Conservation (phyloP, 2,329 filamentous ascomycete species). For the Dichotomopilus funicola region DNA sequence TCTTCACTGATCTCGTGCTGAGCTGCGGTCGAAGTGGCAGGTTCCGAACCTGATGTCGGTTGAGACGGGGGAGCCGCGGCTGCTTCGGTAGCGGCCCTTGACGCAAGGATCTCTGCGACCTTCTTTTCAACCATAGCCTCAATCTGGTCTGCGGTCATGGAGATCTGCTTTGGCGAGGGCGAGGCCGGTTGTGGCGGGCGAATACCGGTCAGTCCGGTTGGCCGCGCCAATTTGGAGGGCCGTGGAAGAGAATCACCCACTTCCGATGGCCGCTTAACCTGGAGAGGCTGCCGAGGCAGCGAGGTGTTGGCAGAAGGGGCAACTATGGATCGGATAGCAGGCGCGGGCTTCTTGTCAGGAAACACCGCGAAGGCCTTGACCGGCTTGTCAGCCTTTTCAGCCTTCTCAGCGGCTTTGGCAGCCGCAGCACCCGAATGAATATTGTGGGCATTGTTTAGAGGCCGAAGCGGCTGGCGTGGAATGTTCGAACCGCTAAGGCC, state of each 20-base stretch:
- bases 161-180: constrained; percentile 28
- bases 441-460: constrained; percentile 70
- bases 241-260: constrained; percentile 28
- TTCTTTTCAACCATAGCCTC: constrained; percentile 91
- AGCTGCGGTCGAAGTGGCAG: constrained; percentile 21
- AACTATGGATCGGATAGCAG: constrained; percentile 25
- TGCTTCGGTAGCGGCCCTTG: constrained; percentile 52
- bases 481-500: constrained; percentile 36
- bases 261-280: constrained; percentile 37
- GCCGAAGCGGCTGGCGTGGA: constrained; percentile 69
- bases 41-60: constrained; percentile 27
- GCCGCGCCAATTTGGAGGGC: constrained; percentile 39
- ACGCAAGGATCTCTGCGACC: constrained; percentile 80
- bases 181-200: constrained; percentile 36
- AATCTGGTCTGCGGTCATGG: constrained; percentile 66
- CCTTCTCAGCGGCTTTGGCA: constrained; percentile 42
- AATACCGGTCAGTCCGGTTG: constrained; percentile 16
- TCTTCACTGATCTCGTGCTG: constrained; percentile 59
- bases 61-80: constrained; percentile 27
- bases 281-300: constrained; percentile 29
- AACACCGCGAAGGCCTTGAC: constrained; percentile 78
- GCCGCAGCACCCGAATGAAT: constrained; percentile 54
- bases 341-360: constrained; percentile 57
- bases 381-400: constrained; percentile 45
- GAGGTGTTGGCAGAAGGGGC: constrained; percentile 25